phyloP scores from a whole-genome alignment of 1,284 basidiomycete genomes.

The Cryptococcus sp. region DNA sequence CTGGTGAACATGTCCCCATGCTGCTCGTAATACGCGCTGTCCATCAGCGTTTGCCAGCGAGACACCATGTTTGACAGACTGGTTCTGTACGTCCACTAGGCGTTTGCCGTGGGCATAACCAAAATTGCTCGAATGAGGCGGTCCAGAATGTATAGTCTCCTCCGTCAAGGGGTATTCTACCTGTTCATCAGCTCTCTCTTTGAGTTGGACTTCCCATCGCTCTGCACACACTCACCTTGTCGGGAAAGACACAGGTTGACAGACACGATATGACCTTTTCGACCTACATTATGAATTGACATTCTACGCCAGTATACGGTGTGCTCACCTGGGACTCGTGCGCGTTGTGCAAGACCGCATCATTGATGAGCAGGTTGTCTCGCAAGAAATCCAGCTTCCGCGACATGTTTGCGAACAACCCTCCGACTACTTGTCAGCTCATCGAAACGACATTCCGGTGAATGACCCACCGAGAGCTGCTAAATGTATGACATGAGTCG shows the following conservation, averaged over 20 bases:
- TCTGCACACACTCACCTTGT: constrained; percentile 30
- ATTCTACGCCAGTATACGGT: background rate
- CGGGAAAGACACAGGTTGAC: constrained; percentile 49
- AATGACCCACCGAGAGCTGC: constrained; percentile 65
- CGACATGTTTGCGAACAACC: constrained; percentile 85
- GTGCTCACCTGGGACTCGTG: constrained; percentile 52
- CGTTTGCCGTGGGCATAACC: constrained; percentile 88
- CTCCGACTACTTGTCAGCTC: constrained; percentile 59
- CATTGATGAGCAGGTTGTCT: constrained; percentile 86
- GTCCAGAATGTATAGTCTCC: constrained; percentile 76
- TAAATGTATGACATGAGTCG: constrained; percentile 86
- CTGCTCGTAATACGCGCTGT: constrained; percentile 81
- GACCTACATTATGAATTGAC: constrained; percentile 30
- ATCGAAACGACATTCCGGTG: background rate
- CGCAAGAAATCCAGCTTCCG: constrained; percentile 83
- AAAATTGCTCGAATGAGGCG: constrained; percentile 74
- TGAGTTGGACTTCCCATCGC: background rate
- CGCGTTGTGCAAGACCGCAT: constrained; percentile 72
- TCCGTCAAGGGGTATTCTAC: constrained; percentile 79
- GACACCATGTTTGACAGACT: constrained; percentile 51
- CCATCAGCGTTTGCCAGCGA: background rate
- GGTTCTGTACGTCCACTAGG: constrained; percentile 88
- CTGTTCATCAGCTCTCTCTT: constrained; percentile 4
- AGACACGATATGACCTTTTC: constrained; percentile 49
- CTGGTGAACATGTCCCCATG: constrained; percentile 85